Percentiles rank a stretch among this genome's conserved stretches.
phyloP scores from a whole-genome alignment of 768 basidiomycete species.

The Asterophora lycoperdoides region DNA sequence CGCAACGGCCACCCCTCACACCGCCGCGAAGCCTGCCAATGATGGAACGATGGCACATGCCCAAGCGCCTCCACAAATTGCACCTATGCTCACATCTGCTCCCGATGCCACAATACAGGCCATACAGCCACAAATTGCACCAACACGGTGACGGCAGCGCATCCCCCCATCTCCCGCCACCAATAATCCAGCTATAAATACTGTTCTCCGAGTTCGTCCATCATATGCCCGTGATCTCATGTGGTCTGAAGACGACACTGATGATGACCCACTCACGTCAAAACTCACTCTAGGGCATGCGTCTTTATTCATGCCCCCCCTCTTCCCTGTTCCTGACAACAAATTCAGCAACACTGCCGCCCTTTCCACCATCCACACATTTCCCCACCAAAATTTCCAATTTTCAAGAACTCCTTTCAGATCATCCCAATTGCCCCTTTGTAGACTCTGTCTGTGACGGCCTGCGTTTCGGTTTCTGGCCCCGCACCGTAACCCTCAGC shows the following conservation, averaged over 20 bases:
- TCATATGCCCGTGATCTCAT: slow-evolving; percentile 2
- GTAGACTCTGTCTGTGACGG: slow-evolving; percentile 29
- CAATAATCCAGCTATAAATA: no score
- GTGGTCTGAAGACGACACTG: not conserved
- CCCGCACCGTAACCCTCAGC: slow-evolving; percentile 25
- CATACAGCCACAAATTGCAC: slow-evolving; percentile 5
- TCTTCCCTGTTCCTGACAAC: not conserved
- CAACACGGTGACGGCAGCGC: not conserved
- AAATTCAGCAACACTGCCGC: not conserved
- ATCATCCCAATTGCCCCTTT: slow-evolving; percentile 22
- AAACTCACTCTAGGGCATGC: no score
- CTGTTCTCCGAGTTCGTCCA: no score
- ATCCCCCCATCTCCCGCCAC: not conserved
- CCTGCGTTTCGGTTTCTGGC: slow-evolving; percentile 40
- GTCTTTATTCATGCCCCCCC: not conserved
- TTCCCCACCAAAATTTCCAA: not conserved
- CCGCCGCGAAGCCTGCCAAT: no score
- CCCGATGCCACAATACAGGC: slow-evolving; percentile 7
- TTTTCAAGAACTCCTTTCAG: not conserved
- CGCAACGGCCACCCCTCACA: no score
- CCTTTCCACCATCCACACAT: not conserved
- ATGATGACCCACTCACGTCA: no score
- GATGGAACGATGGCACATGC: slow-evolving; percentile 16
- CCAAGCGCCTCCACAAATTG: slow-evolving; percentile 10
- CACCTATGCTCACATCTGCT: slow-evolving; percentile 16